phyloP scores from a whole-genome alignment of 2,329 filamentous ascomycete genomes.

The Cercospora zeina region DNA sequence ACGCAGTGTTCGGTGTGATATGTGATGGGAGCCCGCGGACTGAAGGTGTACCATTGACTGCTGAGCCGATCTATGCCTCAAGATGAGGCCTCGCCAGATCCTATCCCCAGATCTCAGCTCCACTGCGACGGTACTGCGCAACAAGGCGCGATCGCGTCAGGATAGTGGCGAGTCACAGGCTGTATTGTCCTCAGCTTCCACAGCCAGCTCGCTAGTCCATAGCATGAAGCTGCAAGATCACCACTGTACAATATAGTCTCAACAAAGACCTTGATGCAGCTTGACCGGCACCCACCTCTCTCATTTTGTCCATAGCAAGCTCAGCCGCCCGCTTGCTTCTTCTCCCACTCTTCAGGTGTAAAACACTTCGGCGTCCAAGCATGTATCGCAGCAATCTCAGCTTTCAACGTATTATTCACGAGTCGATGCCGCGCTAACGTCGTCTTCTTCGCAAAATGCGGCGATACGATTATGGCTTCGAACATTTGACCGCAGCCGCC shows the following conservation, averaged over 20 bases:
- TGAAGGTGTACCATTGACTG: background rate
- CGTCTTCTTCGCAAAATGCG: constrained; percentile 55
- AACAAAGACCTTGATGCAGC: background rate
- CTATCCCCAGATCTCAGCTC: background rate
- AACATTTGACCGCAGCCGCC: constrained; percentile 71
- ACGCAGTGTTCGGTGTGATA: background rate
- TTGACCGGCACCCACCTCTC: background rate
- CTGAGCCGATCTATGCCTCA: background rate
- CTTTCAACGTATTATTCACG: constrained; percentile 79
- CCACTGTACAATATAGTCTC: background rate
- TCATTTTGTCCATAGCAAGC: background rate
- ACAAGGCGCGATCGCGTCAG: background rate
- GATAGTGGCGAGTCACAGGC: background rate
- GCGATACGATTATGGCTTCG: constrained; percentile 65
- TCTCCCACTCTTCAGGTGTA: constrained; percentile 86
- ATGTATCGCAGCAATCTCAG: constrained; percentile 87
- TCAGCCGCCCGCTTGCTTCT: constrained; percentile 52
- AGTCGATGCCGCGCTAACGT: constrained; percentile 82
- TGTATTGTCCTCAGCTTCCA: background rate
- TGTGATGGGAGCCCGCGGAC: background rate
- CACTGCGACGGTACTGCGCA: background rate
- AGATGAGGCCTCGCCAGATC: background rate
- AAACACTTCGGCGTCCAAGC: constrained; percentile 94
- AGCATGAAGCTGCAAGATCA: background rate
- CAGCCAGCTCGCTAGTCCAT: background rate